Evolutionary conservation across 352 stramenopile genomes (phyloP), one percentile per base, ranked within the genome.

Genomic region (Phytophthora macrochlamydospora): DNA sequence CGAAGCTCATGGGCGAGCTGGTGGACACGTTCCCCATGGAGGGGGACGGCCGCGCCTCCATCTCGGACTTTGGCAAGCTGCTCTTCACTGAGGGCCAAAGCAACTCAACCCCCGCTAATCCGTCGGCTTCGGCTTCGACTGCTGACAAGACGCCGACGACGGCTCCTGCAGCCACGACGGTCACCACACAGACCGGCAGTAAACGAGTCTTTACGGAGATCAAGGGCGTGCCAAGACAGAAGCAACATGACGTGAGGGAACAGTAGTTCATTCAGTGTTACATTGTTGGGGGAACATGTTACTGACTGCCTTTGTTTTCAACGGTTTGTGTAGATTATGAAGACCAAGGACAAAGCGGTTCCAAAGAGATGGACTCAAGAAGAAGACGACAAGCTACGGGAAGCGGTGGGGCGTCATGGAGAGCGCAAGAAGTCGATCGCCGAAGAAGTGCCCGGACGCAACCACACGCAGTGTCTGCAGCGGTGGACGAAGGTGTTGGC

Each of bases 401-500:
- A 89, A 14, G 90, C 87, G 11, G 90, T 97, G 30, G 74, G 75
- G 13, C 83, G 81, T 48, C 85, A 93, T 55, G 87, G 89, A 42
- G 87, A 94, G 60, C 79, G 88, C 29, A 94, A 96, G 90, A 95
- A 95, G 51, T 91, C 85, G 7, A 95, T 96, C 44, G 90, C 90
- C 2, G 83, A 93, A 51, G 78, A 93, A 69, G 89, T 97, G 13
- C 83, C 86, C 7, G 85, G 85, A 0, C 83, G 90, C 43, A 93
- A 95, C 68, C 90, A 96, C 71, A 94, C 89, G 46, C 90, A 97
- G 68, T 97, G 90, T 71, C 73, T 96, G n/a, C 90, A 97, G 65
- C 78, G 90, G 7, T 97, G 90, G 90, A 95, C 89, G 13, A 97
- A 97, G 62, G 90, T 99, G 51, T 73, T 99, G 12, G 92, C 93